phyloP scores from a whole-genome alignment of 2,329 filamentous ascomycete genomes.

The Colletotrichum liaoningense region DNA sequence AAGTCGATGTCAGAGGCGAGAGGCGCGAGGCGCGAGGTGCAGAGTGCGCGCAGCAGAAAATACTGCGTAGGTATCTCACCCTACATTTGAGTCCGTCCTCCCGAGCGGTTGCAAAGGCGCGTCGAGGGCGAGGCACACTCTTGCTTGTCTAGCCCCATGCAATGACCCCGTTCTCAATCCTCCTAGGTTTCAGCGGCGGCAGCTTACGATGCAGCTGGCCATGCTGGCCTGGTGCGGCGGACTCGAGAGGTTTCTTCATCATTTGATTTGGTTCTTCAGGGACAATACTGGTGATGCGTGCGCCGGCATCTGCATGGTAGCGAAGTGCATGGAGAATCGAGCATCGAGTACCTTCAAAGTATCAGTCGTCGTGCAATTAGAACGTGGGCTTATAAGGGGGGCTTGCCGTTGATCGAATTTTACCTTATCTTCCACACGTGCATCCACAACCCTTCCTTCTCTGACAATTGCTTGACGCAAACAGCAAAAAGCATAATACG shows the following conservation, averaged over 20 bases:
- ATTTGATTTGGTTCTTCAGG: not conserved
- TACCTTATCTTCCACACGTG: not conserved
- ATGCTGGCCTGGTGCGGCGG: not conserved
- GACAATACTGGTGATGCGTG: not conserved
- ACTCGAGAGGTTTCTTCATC: not conserved
- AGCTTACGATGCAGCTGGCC: slow-evolving; percentile 26
- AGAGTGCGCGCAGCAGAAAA: not conserved
- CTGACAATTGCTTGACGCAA: not conserved
- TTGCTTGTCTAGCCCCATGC: slow-evolving; percentile 28
- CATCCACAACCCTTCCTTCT: not conserved
- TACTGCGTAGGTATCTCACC: not conserved
- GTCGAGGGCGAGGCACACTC: slow-evolving; percentile 12
- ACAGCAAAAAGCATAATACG: not conserved
- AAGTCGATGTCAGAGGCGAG: not conserved
- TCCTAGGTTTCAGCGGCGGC: slow-evolving; percentile 30
- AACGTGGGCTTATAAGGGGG: too few relatives aligned
- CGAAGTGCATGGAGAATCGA: not conserved
- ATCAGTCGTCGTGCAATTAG: not conserved
- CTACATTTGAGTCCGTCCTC: not conserved
- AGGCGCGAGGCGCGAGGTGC: not conserved
- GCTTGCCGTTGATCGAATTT: not conserved
- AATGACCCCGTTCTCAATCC: slow-evolving; percentile 23
- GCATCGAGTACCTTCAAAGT: not conserved
- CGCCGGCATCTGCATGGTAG: not conserved
- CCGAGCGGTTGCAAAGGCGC: slow-evolving; percentile 3